Base-by-base conservation (phyloP, 805 yeast species). In the Maudiozyma bulderi region DNA sequence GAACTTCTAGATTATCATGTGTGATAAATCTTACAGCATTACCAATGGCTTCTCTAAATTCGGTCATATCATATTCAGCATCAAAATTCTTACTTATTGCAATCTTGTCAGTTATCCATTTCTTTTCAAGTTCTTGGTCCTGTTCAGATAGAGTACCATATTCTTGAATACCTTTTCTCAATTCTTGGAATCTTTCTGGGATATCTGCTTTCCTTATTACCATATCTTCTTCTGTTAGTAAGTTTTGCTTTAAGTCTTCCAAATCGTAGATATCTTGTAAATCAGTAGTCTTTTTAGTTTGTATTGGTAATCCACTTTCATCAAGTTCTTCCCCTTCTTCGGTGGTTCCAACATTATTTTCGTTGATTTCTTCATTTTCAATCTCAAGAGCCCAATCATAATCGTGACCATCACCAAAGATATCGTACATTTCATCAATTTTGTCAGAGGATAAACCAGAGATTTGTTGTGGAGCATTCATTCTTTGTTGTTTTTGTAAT, bases 351-450 rank as follows among this genome's bases (percentile, higher is more conserved):
- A 61, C 59, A 26, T 65, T 72, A 35, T 66, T 72, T 50, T 68
- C 70, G 30, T 57, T 57, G 40, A 65, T 67, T 37, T 67, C 72
- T 47, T 78, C 82, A 57, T 74, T 77, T 45, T 72, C 71, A 65
- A 88, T 62, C 60, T 88, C 96, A 48, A 93, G 73, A 10, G 99
- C 99, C 98, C 99, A 93, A 50, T 87, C 96, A 67, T 93, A 93
- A 61, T 91, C 97, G 54, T 82, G 89, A 46, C 99, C 99, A 65
- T 89, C 95, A 55, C 99, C 99, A 64, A 93, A 93, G 11, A 93
- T 87, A 64, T 93, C 99, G 60, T 82, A 89, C 62, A 93, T 78
- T 66, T 91, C 97, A 60, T 88, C 93, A 54, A 91, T 78, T 64
- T 87, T 86, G 59, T 93, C 98, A 48, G 93, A 83, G 58, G 93